Conservation (phyloP, 495 filamentous ascomycete species). For the Schizothecium vesticola region DNA sequence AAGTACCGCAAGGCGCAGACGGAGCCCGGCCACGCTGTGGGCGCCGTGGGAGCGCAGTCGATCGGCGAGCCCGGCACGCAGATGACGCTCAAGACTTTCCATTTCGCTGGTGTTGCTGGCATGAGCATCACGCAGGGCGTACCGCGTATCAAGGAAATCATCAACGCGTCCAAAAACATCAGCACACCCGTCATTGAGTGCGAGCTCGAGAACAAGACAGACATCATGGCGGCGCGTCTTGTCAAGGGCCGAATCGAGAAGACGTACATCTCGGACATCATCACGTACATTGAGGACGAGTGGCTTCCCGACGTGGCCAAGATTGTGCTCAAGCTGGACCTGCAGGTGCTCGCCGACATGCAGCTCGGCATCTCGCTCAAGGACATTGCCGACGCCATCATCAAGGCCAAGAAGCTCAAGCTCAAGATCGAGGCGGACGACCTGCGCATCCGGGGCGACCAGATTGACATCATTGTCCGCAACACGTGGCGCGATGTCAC, state of each 20-base stretch:
- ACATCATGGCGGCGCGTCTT: slow-evolving; percentile 70
- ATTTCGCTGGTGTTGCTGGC: slow-evolving; percentile 98
- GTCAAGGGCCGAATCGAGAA: slow-evolving; percentile 92
- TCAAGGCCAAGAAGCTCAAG: slow-evolving; percentile 74
- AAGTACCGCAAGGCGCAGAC: slow-evolving; percentile 89
- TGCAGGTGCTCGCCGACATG: slow-evolving; percentile 66
- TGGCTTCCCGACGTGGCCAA: slow-evolving; percentile 72
- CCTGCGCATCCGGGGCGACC: slow-evolving; percentile 28
- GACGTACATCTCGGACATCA: slow-evolving; percentile 68
- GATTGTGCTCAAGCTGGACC: slow-evolving; percentile 71
- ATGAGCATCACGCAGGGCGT: slow-evolving; percentile 99
- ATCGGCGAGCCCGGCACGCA: slow-evolving; percentile 98
- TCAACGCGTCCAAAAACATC: slow-evolving; percentile 90
- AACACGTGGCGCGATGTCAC: slow-evolving; percentile 43
- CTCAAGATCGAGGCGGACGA: slow-evolving; percentile 48
- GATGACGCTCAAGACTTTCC: slow-evolving; percentile 99
- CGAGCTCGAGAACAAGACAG: slow-evolving; percentile 62
- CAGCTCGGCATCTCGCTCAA: slow-evolving; percentile 65
- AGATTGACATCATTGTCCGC: slow-evolving; percentile 53
- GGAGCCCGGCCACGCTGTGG: slow-evolving; percentile 94
- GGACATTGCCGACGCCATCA: slow-evolving; percentile 68
- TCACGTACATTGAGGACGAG: slow-evolving; percentile 71
- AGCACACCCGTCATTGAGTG: slow-evolving; percentile 92
- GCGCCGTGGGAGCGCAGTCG: slow-evolving; percentile 93
- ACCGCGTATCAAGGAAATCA: slow-evolving; percentile 99